Percentiles rank a stretch among this genome's conserved stretches.
Evolutionary conservation across 805 yeast genomes (phyloP).

Genomic region (Wickerhamiella nectarea): DNA sequence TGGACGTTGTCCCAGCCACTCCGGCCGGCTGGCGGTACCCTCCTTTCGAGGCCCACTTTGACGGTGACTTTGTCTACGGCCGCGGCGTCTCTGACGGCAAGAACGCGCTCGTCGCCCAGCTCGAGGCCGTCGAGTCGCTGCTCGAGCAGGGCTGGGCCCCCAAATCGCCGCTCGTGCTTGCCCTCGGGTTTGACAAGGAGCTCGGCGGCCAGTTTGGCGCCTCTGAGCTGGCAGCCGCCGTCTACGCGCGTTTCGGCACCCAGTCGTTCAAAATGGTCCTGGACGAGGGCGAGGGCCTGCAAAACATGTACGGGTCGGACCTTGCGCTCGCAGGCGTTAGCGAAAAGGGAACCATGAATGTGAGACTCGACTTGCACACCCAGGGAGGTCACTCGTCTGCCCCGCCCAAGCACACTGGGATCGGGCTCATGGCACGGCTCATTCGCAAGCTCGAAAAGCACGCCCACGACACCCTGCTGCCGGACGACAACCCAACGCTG

Average conservation of each 20-base stretch:
- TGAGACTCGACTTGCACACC: constrained; percentile 37
- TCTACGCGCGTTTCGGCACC: constrained; percentile 44
- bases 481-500: constrained; percentile 47
- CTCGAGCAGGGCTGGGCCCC: constrained; percentile 42
- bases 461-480: constrained; percentile 40
- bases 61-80: constrained; percentile 56
- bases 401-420: constrained; percentile 72
- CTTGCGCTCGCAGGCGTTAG: constrained; percentile 45
- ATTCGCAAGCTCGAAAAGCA: constrained; percentile 42
- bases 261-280: constrained; percentile 51
- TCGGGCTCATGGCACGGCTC: constrained; percentile 58
- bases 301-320: constrained; percentile 32
- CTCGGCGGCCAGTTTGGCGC: constrained; percentile 55
- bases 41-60: constrained; percentile 56
- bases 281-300: constrained; percentile 52
- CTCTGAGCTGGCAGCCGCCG: constrained; percentile 31
- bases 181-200: constrained; percentile 78
- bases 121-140: constrained; percentile 51
- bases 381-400: constrained; percentile 71
- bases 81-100: constrained; percentile 73
- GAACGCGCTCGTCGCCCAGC: constrained; percentile 47
- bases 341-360: constrained; percentile 48
- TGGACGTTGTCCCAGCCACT: constrained; percentile 64
- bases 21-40: constrained; percentile 50
- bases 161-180: constrained; percentile 45